These are phyloP conservation scores for Spiraea crenata DNA, from an alignment of 331 rosid species.

Conservation along the genomic window DNA sequence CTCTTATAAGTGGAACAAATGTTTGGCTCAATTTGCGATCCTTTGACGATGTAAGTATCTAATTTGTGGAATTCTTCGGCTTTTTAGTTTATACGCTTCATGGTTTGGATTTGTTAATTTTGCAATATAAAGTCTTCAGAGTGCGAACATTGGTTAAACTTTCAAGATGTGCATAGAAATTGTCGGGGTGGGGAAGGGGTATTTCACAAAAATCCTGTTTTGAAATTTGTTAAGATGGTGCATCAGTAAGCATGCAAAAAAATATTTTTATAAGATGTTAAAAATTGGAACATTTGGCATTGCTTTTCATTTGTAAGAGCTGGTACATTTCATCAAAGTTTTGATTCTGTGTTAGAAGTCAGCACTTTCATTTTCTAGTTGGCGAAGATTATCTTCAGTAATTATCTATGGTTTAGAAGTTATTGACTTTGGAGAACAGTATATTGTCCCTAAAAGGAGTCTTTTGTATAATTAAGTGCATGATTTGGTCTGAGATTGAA, in stretches of 20 bases:
- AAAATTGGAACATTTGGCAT: neutral
- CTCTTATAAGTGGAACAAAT: constrained; percentile 98
- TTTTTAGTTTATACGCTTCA: constrained; percentile 13
- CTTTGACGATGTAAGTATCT: constrained; percentile 76
- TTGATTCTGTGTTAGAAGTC: neutral
- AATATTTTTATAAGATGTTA: neutral
- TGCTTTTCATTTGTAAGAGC: neutral
- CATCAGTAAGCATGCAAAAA: constrained; percentile 1
- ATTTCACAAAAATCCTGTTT: neutral
- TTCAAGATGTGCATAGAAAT: neutral
- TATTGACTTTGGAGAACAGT: neutral
- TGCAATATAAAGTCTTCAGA: neutral
- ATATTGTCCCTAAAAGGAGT: neutral
- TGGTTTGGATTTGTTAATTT: constrained; percentile 14
- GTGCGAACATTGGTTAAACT: neutral
- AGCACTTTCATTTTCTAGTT: neutral
- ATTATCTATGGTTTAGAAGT: neutral
- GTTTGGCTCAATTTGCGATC: constrained; percentile 96
- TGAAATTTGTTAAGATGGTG: neutral
- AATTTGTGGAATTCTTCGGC: constrained; percentile 18
- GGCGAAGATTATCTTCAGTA: neutral
- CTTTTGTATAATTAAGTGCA: neutral
- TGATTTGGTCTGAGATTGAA: constrained; percentile 24
- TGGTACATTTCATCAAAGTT: constrained; percentile 5
- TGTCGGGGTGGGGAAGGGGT: neutral